Percentiles rank a stretch among this genome's conserved stretches.
These are phyloP conservation scores for Pigoraptor vietnamica DNA, from an alignment of 78 protist species.

Conservation along the genomic window DNA sequence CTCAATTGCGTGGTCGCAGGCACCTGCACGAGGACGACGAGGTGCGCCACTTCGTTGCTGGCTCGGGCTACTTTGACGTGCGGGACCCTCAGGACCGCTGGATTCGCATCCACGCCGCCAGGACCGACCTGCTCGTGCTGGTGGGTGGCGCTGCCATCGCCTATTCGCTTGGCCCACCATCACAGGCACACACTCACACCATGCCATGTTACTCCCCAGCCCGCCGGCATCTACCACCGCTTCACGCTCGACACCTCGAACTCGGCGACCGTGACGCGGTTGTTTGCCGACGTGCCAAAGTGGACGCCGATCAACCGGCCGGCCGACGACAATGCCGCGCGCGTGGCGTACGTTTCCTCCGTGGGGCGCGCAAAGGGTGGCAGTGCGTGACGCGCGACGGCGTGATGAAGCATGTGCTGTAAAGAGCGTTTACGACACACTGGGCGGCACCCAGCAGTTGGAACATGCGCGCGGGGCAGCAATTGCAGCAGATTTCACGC, in stretches of 20 bases:
- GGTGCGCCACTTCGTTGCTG: constrained; percentile 77
- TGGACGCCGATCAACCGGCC: constrained; percentile 60
- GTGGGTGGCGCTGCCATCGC: constrained; percentile 19
- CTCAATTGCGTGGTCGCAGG: too few species aligned
- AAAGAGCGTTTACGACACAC: too few species aligned
- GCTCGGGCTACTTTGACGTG: constrained; percentile 85
- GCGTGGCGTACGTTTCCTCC: too few species aligned
- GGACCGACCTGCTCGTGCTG: constrained; percentile 68
- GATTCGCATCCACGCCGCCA: constrained; percentile 62
- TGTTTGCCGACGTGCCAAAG: constrained; percentile 49
- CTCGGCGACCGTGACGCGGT: constrained; percentile 42
- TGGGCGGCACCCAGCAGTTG: too few species aligned
- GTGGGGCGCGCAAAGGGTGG: too few species aligned
- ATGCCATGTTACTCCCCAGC: constrained; percentile 22
- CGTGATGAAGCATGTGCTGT: too few species aligned
- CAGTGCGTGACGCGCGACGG: too few species aligned
- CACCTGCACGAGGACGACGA: constrained; percentile 89
- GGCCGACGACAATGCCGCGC: too few species aligned
- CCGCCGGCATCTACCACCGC: constrained; percentile 84
- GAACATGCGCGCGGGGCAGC: too few species aligned
- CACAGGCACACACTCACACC: background rate
- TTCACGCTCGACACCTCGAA: constrained; percentile 60
- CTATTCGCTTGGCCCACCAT: background rate
- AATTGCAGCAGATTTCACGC: too few species aligned
- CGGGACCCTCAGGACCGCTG: constrained; percentile 67